Evolutionary conservation across 208 protist genomes (phyloP).

Genomic region (Borovskyia barvae): DNA sequence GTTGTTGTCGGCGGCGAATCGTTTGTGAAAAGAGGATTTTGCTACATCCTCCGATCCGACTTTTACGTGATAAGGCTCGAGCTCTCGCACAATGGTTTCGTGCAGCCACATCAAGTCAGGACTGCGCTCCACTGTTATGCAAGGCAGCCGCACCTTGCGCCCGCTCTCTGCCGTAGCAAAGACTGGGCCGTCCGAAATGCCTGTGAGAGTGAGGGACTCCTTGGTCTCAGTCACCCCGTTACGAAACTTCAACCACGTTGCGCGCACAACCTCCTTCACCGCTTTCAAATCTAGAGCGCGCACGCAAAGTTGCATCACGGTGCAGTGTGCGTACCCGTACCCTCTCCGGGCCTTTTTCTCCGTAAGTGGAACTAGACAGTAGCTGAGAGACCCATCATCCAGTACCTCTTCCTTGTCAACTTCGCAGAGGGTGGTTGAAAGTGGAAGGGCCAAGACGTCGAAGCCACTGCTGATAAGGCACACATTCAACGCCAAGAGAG

Average conservation of each 20-base stretch:
- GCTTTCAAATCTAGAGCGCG: conserved; percentile 45
- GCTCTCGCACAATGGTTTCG: conserved; percentile 38
- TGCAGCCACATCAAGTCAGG: conserved; percentile 47
- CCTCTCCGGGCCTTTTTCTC: conserved; percentile 51
- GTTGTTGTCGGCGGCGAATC: conserved; percentile 46
- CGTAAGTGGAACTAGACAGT: conserved; percentile 46
- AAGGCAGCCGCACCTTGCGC: conserved; percentile 44
- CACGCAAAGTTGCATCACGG: conserved; percentile 62
- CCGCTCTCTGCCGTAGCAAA: conserved; percentile 41
- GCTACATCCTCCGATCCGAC: conserved; percentile 46
- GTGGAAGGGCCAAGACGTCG: conserved; percentile 59
- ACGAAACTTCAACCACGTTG: conserved; percentile 39
- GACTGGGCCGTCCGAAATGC: conserved; percentile 39
- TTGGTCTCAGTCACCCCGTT: conserved; percentile 24
- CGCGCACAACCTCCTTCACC: conserved; percentile 38
- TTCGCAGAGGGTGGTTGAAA: conserved; percentile 64
- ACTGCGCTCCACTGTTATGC: conserved; percentile 48
- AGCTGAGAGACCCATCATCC: conserved; percentile 39
- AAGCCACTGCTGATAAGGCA: conserved; percentile 67
- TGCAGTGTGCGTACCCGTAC: conserved; percentile 74
- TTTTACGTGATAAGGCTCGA: conserved; percentile 51
- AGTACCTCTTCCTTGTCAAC: conserved; percentile 24
- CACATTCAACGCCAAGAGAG: conserved; percentile 66
- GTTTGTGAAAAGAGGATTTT: conserved; percentile 63
- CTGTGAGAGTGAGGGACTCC: conserved; percentile 34